Base-by-base conservation (phyloP, 2,329 filamentous ascomycete genomes). In the Fusarium solani-melongenae region DNA sequence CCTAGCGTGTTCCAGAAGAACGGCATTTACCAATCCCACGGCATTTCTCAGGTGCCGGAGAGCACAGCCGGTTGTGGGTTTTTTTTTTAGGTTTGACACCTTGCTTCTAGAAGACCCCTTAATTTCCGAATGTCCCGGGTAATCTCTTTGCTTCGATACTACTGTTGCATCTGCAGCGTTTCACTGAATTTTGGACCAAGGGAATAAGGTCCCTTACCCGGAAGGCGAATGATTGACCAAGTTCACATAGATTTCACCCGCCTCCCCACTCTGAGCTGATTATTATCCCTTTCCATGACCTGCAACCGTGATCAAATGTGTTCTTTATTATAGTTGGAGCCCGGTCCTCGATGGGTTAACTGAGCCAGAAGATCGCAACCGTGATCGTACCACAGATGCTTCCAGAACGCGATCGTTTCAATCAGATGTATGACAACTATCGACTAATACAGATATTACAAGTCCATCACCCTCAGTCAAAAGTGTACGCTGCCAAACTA, bases 401-500 rank as follows among this genome's bases (percentile, higher is more conserved):
- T n/a, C 4, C 2, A 10, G 15, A n/a, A 9, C 36, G 15, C 36
- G 6, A 17, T 36, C 29, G 29, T 36, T 36, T 36, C 34, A 31
- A 7, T 36, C 34, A 31, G 14, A 17, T 36, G 6, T 34, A 9
- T 36, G 14, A 36, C 14, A 34, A 34, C 7, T 15, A 36, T 36
- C 15, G 34, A 36, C 34, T 31, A 4, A 31, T 31, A 17, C 7
- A 20, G 41, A 24, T 46, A 24, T 46, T 22, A 24, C 15, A 6
- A 4, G 3, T 5, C 41, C 22, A 46, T 10, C 41, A 22, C 14
- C 12, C 44, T n/a, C 27, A 51, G 46, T 51, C 46, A n/a, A 51
- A 51, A 17, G 46, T 78, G 33, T 63, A 63, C 15, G 49, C 27
- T 24, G 57, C 71, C 8, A 73, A n/a, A 51, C 56, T 74, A 2